A percentile compares a stretch with the other conserved stretches of the same genome.
phyloP scores from a whole-genome alignment of 1,139 yeast genomes.

The Kluyveromyces sp. region DNA sequence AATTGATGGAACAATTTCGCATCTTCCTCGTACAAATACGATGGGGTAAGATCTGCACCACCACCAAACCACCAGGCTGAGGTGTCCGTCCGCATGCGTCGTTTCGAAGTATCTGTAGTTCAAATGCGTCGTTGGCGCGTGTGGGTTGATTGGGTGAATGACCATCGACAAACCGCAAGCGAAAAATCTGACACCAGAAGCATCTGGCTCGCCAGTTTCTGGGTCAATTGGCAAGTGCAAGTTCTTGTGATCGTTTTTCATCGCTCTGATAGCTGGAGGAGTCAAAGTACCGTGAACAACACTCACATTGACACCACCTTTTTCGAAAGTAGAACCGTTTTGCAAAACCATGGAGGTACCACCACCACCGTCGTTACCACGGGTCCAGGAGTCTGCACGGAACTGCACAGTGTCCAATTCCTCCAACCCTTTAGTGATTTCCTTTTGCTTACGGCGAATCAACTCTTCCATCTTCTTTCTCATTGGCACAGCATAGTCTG shows the following conservation, averaged over 20 bases:
- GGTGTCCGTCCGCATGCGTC: constrained; percentile 75
- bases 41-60: constrained; percentile 93
- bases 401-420: constrained; percentile 48
- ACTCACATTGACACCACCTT: constrained; percentile 92
- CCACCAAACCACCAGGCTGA: constrained; percentile 99
- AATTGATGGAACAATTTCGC: constrained; percentile 70
- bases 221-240: constrained; percentile 50
- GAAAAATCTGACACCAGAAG: constrained; percentile 48
- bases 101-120: constrained; percentile 95
- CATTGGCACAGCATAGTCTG: constrained; percentile 30
- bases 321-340: constrained; percentile 83
- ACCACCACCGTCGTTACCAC: constrained; percentile 83
- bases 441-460: constrained; percentile 69
- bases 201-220: constrained; percentile 24
- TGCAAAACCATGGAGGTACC: constrained; percentile 88
- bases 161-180: constrained; percentile 94
- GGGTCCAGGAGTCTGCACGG: constrained; percentile 71
- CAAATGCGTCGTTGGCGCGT: constrained; percentile 92
- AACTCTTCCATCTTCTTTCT: constrained; percentile 77
- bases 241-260: constrained; percentile 83
- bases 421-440: constrained; percentile 71
- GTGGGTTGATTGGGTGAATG: constrained; percentile 89
- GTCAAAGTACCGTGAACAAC: constrained; percentile 83
- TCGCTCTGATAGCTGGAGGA: constrained; percentile 74
- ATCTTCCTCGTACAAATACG: constrained; percentile 85